phyloP scores from a whole-genome alignment of 495 filamentous ascomycete genomes.

The Aspergillus carlsbadensis region DNA sequence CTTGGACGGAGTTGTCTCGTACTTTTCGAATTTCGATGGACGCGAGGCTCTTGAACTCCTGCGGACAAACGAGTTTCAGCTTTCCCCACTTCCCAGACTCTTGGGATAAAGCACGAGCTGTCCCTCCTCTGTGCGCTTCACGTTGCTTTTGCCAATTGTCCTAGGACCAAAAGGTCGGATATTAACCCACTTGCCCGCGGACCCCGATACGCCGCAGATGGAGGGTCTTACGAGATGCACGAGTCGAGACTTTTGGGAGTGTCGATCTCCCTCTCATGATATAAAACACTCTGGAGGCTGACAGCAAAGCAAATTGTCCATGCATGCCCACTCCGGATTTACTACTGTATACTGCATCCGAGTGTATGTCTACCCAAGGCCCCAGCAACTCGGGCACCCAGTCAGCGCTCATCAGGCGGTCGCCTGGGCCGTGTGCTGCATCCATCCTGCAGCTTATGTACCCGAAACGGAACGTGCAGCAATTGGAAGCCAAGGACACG shows the following conservation, averaged over 20 bases:
- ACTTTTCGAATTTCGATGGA: background rate
- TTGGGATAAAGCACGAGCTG: constrained; percentile 2
- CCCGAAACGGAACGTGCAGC: background rate
- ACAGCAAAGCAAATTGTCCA: background rate
- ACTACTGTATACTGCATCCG: background rate
- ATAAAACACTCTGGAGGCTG: background rate
- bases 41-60: constrained; percentile 7
- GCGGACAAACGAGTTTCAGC: constrained; percentile 10
- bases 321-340: too few species aligned
- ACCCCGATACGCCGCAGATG: background rate
- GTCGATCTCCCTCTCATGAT: constrained; percentile 1
- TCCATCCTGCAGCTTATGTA: background rate
- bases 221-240: background rate
- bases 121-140: background rate
- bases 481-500: background rate
- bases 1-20: too few species aligned
- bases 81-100: constrained; percentile 9
- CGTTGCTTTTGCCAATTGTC: background rate
- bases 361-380: background rate
- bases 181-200: background rate
- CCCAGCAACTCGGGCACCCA: constrained; percentile 3
- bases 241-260: background rate
- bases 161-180: background rate
- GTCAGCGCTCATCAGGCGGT: background rate
- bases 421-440: background rate